phyloP scores from a whole-genome alignment of 805 yeast genomes.

The Scheffersomyces stipitis region DNA sequence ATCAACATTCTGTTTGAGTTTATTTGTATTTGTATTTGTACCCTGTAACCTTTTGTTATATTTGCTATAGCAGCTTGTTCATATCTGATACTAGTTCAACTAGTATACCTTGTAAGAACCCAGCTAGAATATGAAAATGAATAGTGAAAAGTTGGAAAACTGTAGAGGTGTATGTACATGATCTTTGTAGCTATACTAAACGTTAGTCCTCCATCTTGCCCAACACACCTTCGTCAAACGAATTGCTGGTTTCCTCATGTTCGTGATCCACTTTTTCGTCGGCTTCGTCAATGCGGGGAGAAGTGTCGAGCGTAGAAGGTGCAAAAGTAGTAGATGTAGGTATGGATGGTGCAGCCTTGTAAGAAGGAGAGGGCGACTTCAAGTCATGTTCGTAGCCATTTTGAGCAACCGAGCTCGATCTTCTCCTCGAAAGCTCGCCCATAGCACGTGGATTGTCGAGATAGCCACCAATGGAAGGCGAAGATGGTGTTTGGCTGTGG shows the following conservation, averaged over 20 bases:
- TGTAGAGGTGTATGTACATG: no score
- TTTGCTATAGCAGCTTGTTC: no score
- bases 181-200: no score
- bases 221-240: constrained; percentile 4
- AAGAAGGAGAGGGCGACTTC: constrained; percentile 13
- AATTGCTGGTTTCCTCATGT: neutral
- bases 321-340: neutral
- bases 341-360: neutral
- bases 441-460: constrained; percentile 21
- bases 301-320: neutral
- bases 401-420: constrained; percentile 12
- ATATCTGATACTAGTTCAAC: neutral
- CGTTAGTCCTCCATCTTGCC: constrained; percentile 6
- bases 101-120: neutral
- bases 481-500: constrained; percentile 3
- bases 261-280: neutral
- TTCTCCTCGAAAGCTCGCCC: constrained; percentile 1
- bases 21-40: no score
- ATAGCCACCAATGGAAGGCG: constrained; percentile 29
- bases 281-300: neutral
- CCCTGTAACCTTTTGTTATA: no score
- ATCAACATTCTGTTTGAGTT: no score
- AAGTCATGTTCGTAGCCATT: constrained; percentile 7
- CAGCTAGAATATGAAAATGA: neutral
- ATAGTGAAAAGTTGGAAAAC: no score